Base-by-base conservation (phyloP, 768 basidiomycete genomes). In the Symmetrospora coprosmae region DNA sequence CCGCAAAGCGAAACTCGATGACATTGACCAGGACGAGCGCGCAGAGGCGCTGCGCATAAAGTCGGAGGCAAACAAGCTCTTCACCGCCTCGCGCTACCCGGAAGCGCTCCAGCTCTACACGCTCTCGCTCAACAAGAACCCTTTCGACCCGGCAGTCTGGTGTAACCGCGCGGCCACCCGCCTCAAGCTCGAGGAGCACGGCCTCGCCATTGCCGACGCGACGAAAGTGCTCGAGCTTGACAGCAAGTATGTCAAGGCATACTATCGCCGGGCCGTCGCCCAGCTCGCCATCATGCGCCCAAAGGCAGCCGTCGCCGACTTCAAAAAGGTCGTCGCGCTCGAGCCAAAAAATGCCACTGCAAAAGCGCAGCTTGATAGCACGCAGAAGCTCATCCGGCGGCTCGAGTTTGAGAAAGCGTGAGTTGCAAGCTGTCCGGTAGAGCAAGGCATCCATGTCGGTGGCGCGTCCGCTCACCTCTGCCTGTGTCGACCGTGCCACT, bases 101-200 rank as follows among this genome's bases (percentile, higher is more conserved):
- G 71, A 74, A 16, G 88, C 91, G 11, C 82, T 85, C 9, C 77
- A 79, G 38, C 73, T 94, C 35, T 99, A 97, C 72, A 79, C 84
- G 2, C 74, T 82, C 35, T 87, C 92, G 1, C 85, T 97, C 66
- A 82, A 84, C 65, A 79, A 83, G 70, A 90, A 99, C 71, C 90
- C 89, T 0, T 76, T 77, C 56, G 92, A 96, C 67, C 75, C 89
- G 51, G 90, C 88, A 14, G 73, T 92, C 51, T 97, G 87, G 85
- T 90, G 85, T 70, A 97, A 97, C 73, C 80, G 92, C 71, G 50
- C 33, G 72, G 86, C 88, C 73, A 80, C 86, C 14, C 80, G 92
- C 50, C 87, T 91, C 73, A 94, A 87, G 74, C 73, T 97, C 56
- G 77, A 99, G 72, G 83, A 99, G 74, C 84, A 85, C 68, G 94